Evolutionary conservation across 2,329 filamentous ascomycete genomes (phyloP), one percentile per base, ranked within the genome.

Genomic region (Fusarium haematococcum): DNA sequence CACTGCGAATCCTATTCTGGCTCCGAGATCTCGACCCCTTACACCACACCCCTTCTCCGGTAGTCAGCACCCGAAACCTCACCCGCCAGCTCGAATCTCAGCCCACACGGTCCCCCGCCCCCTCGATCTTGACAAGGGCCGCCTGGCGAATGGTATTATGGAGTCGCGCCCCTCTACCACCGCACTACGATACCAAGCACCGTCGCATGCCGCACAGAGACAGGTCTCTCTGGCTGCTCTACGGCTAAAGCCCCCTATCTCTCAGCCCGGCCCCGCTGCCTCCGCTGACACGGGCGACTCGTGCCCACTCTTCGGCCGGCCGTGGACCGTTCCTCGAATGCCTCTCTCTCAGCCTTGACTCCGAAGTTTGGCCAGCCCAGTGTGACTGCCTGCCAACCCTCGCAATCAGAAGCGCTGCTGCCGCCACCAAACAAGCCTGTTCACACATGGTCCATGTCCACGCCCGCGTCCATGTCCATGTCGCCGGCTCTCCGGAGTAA

Each of bases 51-150:
- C 73, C 62, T 75, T 75, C 67, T 39, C 65, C 73, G 70, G 72
- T 70, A 73, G 72, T 68, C 75, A 76, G 45, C 58, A 69, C 64
- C 67, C 71, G 66, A 76, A 68, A 75, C 76, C 73, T 76, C 71
- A 57, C 62, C 74, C 54, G 68, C 54, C 73, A 79, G 57, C 77
- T 79, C 70, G 70, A 79, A 77, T 78, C 77, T 79, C 75, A 79
- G 77, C 73, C 77, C 77, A 79, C 70, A 77, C 70, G 61, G 70
- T 50, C 68, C 67, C 70, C 70, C 69, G 62, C 64, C 71, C 66
- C 69, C 63, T 68, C 74, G 74, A 76, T 75, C 74, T 76, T 70
- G 71, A 78, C 74, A 71, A 75, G 75, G 70, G 63, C 69, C 37
- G 61, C 48, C 60, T 54, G 74, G 59, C 69, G 61, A 74, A 74